Base-by-base conservation (phyloP, 805 yeast genomes). In the Starmerella bacillaris region DNA sequence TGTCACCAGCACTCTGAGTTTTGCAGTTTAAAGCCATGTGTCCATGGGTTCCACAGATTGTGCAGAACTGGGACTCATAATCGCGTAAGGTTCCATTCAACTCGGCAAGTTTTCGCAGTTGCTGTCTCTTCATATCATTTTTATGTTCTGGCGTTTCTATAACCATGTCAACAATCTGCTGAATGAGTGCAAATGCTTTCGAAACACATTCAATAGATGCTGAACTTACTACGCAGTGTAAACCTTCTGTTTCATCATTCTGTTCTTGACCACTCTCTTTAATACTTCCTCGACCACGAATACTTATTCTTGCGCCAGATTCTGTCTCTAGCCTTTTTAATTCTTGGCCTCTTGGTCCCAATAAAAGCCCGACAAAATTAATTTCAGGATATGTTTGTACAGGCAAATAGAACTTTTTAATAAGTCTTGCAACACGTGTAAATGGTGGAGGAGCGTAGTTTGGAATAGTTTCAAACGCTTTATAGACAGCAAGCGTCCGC, bases 291-390 rank as follows among this genome's bases (percentile, higher is more conserved):
- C 78, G 74, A 19, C 99, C 99, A 46, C 99, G 65, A 33, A 89
- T 78, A 3, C 84, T 92, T 39, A 89, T 76, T 44, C 67, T 70
- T 14, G 96, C 94, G 1, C 94, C 94, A 27, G 92, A 75, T 33
- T 76, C 73, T 20, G 70, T 73, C 51, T 86, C 92, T 55, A 92
- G 58, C 46, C 71, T 70, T 40, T 78, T 70, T 47, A 86, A 58
- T 0, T 94, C 86, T 47, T 78, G 76, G 18, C 96, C 99, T 61
- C 99, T 73, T 21, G 99, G 98, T 0, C 99, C 99, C 33, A 89
- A 56, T 16, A 89, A 58, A 35, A 78, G 63, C 0, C 99, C 99
- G 35, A 89, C 78, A 51, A 86, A 86, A 57, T 89, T 89, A 46
- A 89, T 75, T 34, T 77, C 86, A 0, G 96, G 95, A 57, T 82